These are phyloP conservation scores for Paragyromitra xinjiangensis DNA, from an alignment of 495 filamentous ascomycete genomes.

Conservation along the genomic window DNA sequence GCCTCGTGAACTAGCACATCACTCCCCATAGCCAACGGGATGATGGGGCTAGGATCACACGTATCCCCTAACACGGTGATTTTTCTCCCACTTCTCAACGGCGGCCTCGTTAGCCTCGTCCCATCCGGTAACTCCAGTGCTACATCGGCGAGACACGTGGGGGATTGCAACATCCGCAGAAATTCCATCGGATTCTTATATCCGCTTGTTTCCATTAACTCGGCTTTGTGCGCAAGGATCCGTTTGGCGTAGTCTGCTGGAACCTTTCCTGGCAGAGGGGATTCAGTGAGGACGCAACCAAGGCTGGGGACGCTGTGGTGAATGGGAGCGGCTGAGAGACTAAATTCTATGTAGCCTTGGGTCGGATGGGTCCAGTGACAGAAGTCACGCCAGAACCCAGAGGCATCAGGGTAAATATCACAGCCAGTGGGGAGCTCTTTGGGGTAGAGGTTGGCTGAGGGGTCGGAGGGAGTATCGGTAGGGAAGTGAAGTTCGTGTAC, in stretches of 20 bases:
- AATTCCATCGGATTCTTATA: slow-evolving; percentile 46
- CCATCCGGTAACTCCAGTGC: slow-evolving; percentile 47
- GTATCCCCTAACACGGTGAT: slow-evolving; percentile 52
- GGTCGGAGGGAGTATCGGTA: slow-evolving; percentile 7
- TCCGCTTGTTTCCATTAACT: slow-evolving; percentile 26
- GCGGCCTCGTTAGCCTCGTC: slow-evolving; percentile 31
- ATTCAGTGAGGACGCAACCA: slow-evolving; percentile 48
- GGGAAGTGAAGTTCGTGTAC: slow-evolving; percentile 50
- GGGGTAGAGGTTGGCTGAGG: neutral
- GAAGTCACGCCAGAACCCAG: slow-evolving; percentile 41
- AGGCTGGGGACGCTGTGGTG: slow-evolving; percentile 47
- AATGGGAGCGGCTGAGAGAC: slow-evolving; percentile 45
- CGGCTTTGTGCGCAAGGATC: slow-evolving; percentile 27
- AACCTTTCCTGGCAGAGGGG: slow-evolving; percentile 43
- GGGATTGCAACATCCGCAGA: slow-evolving; percentile 35
- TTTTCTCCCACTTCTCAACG: slow-evolving; percentile 35
- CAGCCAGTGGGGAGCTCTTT: slow-evolving; percentile 37
- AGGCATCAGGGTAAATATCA: slow-evolving; percentile 27
- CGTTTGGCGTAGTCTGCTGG: slow-evolving; percentile 34
- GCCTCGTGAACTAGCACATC: slow-evolving; percentile 53
- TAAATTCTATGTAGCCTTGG: slow-evolving; percentile 20
- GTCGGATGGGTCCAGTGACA: slow-evolving; percentile 5
- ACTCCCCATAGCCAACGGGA: slow-evolving; percentile 35
- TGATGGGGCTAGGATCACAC: slow-evolving; percentile 45
- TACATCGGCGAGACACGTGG: slow-evolving; percentile 30